phyloP scores from a whole-genome alignment of 805 yeast species.

The Lipomyces starkeyi region DNA sequence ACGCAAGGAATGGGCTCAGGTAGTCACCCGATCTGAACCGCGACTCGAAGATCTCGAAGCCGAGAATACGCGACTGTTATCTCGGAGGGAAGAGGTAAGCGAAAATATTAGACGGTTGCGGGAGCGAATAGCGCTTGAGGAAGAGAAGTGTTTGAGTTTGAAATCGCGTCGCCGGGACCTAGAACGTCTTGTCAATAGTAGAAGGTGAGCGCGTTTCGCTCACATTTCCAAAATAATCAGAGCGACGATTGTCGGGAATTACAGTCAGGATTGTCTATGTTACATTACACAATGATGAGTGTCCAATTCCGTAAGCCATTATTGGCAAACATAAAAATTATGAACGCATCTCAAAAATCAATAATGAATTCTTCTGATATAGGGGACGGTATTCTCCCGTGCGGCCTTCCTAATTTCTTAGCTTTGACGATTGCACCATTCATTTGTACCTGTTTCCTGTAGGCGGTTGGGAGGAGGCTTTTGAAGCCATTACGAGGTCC shows the following conservation, averaged over 20 bases:
- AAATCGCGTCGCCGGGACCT: conserved; percentile 1
- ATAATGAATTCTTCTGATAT: too few species aligned
- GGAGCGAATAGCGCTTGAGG: not conserved
- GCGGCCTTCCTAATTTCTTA: too few species aligned
- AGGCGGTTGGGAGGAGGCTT: too few species aligned
- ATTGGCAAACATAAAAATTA: too few species aligned
- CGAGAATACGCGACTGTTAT: not conserved
- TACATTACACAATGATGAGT: too few species aligned
- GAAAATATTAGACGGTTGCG: not conserved
- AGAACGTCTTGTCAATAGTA: not conserved
- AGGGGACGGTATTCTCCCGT: too few species aligned
- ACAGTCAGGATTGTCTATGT: not conserved
- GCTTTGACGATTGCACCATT: too few species aligned
- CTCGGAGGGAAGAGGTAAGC: not conserved
- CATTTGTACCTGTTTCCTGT: too few species aligned
- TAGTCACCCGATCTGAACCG: not conserved
- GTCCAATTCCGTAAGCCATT: too few species aligned
- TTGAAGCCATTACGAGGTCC: too few species aligned
- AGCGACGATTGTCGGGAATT: not conserved
- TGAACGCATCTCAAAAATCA: too few species aligned
- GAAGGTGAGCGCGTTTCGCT: not conserved
- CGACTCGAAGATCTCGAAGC: not conserved
- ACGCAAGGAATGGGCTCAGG: not conserved
- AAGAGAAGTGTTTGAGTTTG: not conserved
- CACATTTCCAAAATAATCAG: not conserved